phyloP scores from a whole-genome alignment of 2,329 filamentous ascomycete species.

The Cercospora zeae-maydis region DNA sequence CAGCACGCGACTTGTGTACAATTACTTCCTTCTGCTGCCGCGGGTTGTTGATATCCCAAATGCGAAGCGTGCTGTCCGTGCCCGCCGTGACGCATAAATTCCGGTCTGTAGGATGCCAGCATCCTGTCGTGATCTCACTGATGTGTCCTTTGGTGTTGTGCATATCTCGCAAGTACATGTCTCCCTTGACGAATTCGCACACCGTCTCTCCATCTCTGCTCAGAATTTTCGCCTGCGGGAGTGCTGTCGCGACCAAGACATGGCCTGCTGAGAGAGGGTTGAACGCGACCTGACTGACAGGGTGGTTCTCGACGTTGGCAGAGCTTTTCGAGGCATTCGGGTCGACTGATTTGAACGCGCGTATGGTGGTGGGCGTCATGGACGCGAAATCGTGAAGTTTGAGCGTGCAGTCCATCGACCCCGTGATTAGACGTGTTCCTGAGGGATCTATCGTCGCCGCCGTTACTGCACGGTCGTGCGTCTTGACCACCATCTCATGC shows the following conservation, averaged over 20 bases:
- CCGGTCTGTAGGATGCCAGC: constrained; percentile 84
- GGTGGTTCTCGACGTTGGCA: constrained; percentile 74
- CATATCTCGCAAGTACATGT: constrained; percentile 98
- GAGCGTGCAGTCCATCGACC: constrained; percentile 82
- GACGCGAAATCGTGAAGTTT: constrained; percentile 94
- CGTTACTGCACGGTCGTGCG: constrained; percentile 84
- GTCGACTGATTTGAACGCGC: constrained; percentile 89
- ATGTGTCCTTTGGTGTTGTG: constrained; percentile 96
- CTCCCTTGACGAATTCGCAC: constrained; percentile 90
- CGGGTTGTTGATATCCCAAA: constrained; percentile 94
- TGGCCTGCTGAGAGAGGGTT: constrained; percentile 75
- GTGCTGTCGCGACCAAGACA: constrained; percentile 82
- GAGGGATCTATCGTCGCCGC: constrained; percentile 79
- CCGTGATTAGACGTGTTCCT: constrained; percentile 81
- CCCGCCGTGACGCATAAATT: constrained; percentile 87
- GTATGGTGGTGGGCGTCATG: constrained; percentile 90
- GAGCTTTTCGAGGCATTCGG: constrained; percentile 74
- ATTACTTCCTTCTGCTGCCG: constrained; percentile 88
- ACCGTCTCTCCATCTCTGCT: constrained; percentile 82
- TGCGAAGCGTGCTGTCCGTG: constrained; percentile 89
- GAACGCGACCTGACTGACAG: constrained; percentile 82
- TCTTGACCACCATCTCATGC: constrained; percentile 88
- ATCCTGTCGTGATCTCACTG: constrained; percentile 81
- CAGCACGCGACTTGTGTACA: constrained; percentile 89
- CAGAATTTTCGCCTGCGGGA: constrained; percentile 85